phyloP scores from a whole-genome alignment of 257 asterid species.

The Salvia miltiorrhiza region DNA sequence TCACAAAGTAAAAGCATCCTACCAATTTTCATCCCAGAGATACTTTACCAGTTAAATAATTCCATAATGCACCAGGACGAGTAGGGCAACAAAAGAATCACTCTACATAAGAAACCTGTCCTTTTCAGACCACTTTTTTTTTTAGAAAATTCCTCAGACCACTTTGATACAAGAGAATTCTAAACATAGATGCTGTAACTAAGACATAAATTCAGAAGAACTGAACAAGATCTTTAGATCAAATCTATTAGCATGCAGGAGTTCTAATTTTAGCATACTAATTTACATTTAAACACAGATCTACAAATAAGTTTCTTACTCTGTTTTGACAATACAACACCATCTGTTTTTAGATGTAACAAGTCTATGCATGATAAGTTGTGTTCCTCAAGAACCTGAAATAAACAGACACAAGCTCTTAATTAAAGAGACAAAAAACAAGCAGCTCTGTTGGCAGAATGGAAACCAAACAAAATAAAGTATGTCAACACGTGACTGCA shows the following conservation, averaged over 20 bases:
- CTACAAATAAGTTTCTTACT: constrained; percentile 51
- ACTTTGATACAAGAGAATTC: background rate
- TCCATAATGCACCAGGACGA: constrained; percentile 2
- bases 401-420: constrained; percentile 17
- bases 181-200: background rate
- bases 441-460: constrained; percentile 9
- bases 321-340: constrained; percentile 73
- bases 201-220: background rate
- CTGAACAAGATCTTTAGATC: background rate
- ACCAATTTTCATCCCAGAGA: background rate
- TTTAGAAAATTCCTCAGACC: too few relatives aligned
- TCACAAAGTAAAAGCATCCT: background rate
- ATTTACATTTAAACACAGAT: background rate
- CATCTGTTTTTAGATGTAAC: constrained; percentile 72
- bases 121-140: background rate
- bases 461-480: constrained; percentile 7
- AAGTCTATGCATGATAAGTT: constrained; percentile 71
- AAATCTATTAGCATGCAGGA: background rate
- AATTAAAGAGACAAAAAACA: background rate
- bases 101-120: background rate
- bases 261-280: background rate
- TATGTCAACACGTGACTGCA: constrained; percentile 5
- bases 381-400: constrained; percentile 93
- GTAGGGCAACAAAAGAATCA: background rate
- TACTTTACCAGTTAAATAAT: background rate